Percentiles rank a stretch among this genome's conserved stretches.
Conservation (phyloP, 495 filamentous ascomycete species). For the Cercophora samala region DNA sequence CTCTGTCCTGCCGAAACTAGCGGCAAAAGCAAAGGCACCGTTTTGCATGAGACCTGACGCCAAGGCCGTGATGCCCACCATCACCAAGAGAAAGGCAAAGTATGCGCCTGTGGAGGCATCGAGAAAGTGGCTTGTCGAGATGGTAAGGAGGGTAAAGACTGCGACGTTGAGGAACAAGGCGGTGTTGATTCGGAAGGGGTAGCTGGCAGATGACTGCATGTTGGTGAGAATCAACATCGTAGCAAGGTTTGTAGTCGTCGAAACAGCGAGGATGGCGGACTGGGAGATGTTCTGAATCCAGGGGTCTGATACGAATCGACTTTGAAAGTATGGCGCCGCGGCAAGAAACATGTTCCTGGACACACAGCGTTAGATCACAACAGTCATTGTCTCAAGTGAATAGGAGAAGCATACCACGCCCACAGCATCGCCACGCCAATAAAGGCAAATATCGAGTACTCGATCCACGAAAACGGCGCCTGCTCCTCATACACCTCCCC, state of each 20-base stretch:
- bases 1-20: conserved; percentile 74
- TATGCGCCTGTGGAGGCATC: conserved; percentile 60
- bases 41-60: conserved; percentile 88
- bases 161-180: conserved; percentile 70
- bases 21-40: conserved; percentile 87
- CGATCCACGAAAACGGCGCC: conserved; percentile 65
- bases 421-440: conserved; percentile 92
- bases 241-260: conserved; percentile 73
- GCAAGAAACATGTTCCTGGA: conserved; percentile 97
- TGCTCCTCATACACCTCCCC: conserved; percentile 34
- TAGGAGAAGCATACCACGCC: conserved; percentile 69
- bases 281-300: conserved; percentile 80
- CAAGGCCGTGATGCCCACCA: conserved; percentile 74
- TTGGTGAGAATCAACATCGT: conserved; percentile 71
- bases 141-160: conserved; percentile 69
- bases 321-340: conserved; percentile 87
- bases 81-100: conserved; percentile 74
- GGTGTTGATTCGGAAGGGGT: conserved; percentile 74
- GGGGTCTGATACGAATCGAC: conserved; percentile 67
- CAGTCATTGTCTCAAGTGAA: conserved; percentile 88
- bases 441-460: conserved; percentile 83
- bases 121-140: conserved; percentile 69
- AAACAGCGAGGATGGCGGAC: conserved; percentile 80
- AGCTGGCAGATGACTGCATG: conserved; percentile 73
- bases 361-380: conserved; percentile 72